phyloP scores from a whole-genome alignment of 768 basidiomycete genomes.

The Termitomyces sp. region DNA sequence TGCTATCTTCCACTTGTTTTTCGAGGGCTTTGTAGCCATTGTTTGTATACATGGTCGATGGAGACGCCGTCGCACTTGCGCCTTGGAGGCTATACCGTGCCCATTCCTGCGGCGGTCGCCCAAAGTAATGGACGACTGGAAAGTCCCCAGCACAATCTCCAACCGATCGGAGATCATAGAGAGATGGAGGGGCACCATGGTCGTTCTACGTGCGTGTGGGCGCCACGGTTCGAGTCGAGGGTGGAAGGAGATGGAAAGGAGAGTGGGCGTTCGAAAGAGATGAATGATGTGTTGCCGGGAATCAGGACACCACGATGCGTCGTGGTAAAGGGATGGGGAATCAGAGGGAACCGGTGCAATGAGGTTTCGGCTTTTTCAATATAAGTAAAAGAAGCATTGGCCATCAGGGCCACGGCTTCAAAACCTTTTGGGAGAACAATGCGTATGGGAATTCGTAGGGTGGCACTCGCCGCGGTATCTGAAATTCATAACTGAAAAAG shows the following conservation, averaged over 20 bases:
- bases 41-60: conserved; percentile 8
- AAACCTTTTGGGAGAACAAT: conserved; percentile 13
- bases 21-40: background rate
- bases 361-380: conserved; percentile 12
- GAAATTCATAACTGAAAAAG: background rate
- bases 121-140: conserved; percentile 3
- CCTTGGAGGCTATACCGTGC: background rate
- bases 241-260: background rate
- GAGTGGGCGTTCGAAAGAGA: background rate
- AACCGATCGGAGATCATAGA: conserved; percentile 7
- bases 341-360: background rate
- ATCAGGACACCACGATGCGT: conserved; percentile 5
- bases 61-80: conserved; percentile 3
- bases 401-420: conserved; percentile 11
- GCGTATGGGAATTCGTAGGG: background rate
- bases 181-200: conserved; percentile 7
- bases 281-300: conserved; percentile 3
- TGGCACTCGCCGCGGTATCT: conserved; percentile 11
- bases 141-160: conserved; percentile 6
- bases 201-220: background rate
- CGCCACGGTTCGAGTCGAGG: conserved; percentile 1
- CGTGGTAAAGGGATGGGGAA: background rate
- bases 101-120: background rate
- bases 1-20: conserved; percentile 3
- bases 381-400: conserved; percentile 10